Percentiles rank a stretch among this genome's conserved stretches.
Evolutionary conservation across 352 stramenopile genomes (phyloP).

Genomic region (Phytophthora colocasiae): DNA sequence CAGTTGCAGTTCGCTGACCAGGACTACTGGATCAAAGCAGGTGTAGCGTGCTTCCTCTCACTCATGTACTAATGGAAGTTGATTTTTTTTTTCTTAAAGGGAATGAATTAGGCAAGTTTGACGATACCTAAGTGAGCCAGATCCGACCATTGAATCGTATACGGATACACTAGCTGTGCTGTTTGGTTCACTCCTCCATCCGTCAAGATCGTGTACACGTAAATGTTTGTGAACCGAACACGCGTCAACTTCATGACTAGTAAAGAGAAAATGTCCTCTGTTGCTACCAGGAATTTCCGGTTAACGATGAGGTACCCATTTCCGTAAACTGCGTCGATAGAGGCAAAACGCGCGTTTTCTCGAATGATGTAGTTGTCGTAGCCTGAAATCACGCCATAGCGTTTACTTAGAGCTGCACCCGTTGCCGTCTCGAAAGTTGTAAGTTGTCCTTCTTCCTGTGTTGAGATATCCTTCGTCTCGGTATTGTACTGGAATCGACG

Average conservation of each 20-base stretch:
- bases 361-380: constrained; percentile 50
- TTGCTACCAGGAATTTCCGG: constrained; percentile 43
- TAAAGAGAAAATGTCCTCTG: constrained; percentile 38
- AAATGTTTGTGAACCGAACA: constrained; percentile 37
- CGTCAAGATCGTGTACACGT: constrained; percentile 38
- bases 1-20: constrained; percentile 92
- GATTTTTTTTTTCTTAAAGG: constrained; percentile 3
- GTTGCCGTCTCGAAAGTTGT: constrained; percentile 36
- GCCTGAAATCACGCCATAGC: constrained; percentile 41
- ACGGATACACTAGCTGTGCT: constrained; percentile 35
- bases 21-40: constrained; percentile 96
- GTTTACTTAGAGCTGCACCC: constrained; percentile 24
- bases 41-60: constrained; percentile 94
- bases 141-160: constrained; percentile 31
- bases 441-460: constrained; percentile 7
- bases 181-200: constrained; percentile 42
- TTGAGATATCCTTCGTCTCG: background rate
- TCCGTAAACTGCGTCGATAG: constrained; percentile 45
- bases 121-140: constrained; percentile 26
- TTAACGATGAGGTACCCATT: constrained; percentile 46
- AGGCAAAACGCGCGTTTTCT: constrained; percentile 42
- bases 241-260: constrained; percentile 41
- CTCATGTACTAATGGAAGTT: constrained; percentile 83
- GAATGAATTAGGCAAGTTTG: constrained; percentile 26
- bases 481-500: background rate